These are phyloP conservation scores for Penicillium sp. DNA, from an alignment of 2,329 filamentous ascomycete genomes.

Conservation along the genomic window DNA sequence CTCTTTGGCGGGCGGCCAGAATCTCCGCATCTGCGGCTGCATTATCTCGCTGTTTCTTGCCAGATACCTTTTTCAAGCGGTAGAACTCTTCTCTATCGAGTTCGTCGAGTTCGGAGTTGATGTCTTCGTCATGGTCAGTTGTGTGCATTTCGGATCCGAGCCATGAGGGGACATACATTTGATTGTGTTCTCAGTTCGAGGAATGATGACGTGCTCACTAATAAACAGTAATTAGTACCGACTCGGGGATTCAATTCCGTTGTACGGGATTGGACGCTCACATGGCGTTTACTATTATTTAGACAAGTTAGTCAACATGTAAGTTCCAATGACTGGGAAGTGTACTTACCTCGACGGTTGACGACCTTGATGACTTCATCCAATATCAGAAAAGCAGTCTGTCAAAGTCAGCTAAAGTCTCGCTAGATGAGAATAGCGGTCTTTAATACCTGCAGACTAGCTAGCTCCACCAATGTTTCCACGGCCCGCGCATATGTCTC, in stretches of 20 bases:
- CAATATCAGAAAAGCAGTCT: constrained; percentile 94
- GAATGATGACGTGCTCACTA: constrained; percentile 74
- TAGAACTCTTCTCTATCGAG: constrained; percentile 98
- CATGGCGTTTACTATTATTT: constrained; percentile 78
- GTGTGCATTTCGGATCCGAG: neutral
- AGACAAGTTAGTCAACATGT: constrained; percentile 23
- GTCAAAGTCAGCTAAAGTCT: constrained; percentile 17
- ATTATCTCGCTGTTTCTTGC: constrained; percentile 76
- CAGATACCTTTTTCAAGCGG: constrained; percentile 88
- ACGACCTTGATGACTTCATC: constrained; percentile 99
- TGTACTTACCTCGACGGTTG: constrained; percentile 74
- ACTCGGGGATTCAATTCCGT: neutral
- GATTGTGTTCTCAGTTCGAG: constrained; percentile 98
- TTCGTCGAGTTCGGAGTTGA: constrained; percentile 97
- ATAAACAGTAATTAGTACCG: constrained; percentile 16
- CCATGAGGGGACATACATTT: constrained; percentile 65
- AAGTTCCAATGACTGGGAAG: neutral
- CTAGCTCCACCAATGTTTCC: constrained; percentile 90
- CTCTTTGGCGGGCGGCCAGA: constrained; percentile 51
- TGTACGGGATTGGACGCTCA: constrained; percentile 45
- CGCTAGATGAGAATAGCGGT: neutral
- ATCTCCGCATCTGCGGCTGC: constrained; percentile 71
- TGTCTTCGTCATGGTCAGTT: constrained; percentile 57
- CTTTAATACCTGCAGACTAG: constrained; percentile 70
- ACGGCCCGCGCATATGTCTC: constrained; percentile 96